Base-by-base conservation (phyloP, 345 rosid genomes). In the Euphorbia lathyris region DNA sequence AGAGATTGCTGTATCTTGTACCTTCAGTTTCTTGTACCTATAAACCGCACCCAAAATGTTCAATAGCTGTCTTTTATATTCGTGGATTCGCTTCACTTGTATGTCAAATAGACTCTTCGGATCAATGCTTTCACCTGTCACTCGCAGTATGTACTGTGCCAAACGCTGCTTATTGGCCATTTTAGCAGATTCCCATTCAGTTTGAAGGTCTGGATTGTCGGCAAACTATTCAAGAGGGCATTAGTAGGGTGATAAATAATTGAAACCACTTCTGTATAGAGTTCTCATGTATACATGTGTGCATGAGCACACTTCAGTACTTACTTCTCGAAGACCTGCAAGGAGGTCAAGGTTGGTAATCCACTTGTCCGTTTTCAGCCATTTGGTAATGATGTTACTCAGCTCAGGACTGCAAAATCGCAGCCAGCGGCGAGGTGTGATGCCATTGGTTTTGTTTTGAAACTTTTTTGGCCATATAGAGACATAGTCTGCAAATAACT, bases 71-170 rank as follows among this genome's bases (percentile, higher is more conserved):
- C 98, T 88, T 87, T 94, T 94, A 81, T 94, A 94, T 69, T 94
- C 98, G 76, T 94, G 98, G 76, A 94, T 94, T 74, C 98, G 96
- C 85, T 94, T 94, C 72, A 94, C 91, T 85, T 91, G 97, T 74
- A 94, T 94, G 83, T 94, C 98, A 80, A 91, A 94, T 52, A 94
- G 83, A 78, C 90, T 91, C 73, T 79, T 85, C 61, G 95, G 83
- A 75, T 94, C 95, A 68, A 94, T 84, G 73, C 74, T 87, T 70
- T 71, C 93, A 75, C 97, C 96, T 17, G 93, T 94, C 67, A 88
- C 96, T 67, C 72, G 88, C 82, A 71, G 40, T 81, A 94, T 70
- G 72, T 90, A 91, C 69, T 74, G 77, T 53, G 93, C 93, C 85
- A 94, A 80, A 32, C 92, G 91, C 81, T 79, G 80, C 83, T 94